Percentiles rank a stretch among this genome's conserved stretches.
These are phyloP conservation scores for Annulohypoxylon stygium DNA, from an alignment of 495 filamentous ascomycete species.

Conservation along the genomic window DNA sequence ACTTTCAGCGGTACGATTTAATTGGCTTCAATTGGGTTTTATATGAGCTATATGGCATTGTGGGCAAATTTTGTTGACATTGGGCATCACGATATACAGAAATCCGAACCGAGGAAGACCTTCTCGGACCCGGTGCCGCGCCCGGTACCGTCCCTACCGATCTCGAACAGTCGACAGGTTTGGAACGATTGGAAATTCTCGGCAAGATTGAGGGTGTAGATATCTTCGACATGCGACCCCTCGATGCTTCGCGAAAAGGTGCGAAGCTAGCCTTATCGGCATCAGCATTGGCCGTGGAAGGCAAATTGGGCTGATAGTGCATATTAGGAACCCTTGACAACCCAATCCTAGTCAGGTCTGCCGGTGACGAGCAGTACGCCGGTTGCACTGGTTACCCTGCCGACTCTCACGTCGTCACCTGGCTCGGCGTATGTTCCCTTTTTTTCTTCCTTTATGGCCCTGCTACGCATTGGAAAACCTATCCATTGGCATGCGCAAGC, in stretches of 20 bases:
- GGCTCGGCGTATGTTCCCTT: constrained; percentile 79
- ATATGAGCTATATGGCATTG: constrained; percentile 16
- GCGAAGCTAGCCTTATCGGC: constrained; percentile 46
- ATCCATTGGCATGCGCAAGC: background rate
- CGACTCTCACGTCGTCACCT: constrained; percentile 90
- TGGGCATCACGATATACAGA: constrained; percentile 67
- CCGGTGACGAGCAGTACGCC: constrained; percentile 94
- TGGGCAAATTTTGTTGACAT: constrained; percentile 40
- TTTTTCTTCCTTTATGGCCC: constrained; percentile 15
- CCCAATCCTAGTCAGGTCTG: constrained; percentile 89
- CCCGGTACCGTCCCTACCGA: constrained; percentile 91
- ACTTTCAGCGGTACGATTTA: constrained; percentile 44
- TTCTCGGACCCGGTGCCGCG: constrained; percentile 82
- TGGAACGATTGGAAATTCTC: constrained; percentile 97
- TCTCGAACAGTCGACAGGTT: constrained; percentile 92
- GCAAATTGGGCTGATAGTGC: constrained; percentile 27
- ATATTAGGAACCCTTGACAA: constrained; percentile 83
- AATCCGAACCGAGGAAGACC: constrained; percentile 82
- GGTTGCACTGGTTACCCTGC: constrained; percentile 95
- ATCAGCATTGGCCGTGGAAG: background rate
- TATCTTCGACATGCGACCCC: constrained; percentile 97
- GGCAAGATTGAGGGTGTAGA: constrained; percentile 99
- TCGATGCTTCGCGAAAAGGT: constrained; percentile 91
- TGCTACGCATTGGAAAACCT: constrained; percentile 4
- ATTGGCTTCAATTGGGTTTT: constrained; percentile 22